phyloP scores from a whole-genome alignment of 2,329 filamentous ascomycete genomes.

The Blastomyces percursus region DNA sequence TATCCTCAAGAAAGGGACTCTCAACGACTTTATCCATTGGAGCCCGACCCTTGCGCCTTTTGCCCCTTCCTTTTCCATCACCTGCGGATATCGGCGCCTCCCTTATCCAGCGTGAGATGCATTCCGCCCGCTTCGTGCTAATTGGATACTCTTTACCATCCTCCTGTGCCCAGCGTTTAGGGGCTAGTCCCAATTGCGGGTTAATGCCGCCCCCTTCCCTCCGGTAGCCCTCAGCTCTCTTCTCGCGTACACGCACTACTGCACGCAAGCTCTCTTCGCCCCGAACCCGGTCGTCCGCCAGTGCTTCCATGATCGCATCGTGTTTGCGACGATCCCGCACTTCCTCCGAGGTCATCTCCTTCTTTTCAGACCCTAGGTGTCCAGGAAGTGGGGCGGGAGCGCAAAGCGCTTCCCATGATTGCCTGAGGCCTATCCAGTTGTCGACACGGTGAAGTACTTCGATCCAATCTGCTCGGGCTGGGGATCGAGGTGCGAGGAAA shows the following conservation, averaged over 20 bases:
- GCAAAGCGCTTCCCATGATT: slow-evolving; percentile 62
- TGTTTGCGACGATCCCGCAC: slow-evolving; percentile 50
- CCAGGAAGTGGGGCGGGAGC: slow-evolving; percentile 45
- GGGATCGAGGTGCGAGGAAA: slow-evolving; percentile 60
- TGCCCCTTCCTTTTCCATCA: slow-evolving; percentile 10
- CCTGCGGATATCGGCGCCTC: slow-evolving; percentile 40
- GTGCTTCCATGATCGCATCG: slow-evolving; percentile 55
- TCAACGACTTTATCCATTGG: background rate
- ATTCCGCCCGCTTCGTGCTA: slow-evolving; percentile 56
- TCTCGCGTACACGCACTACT: slow-evolving; percentile 51
- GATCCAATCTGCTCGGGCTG: slow-evolving; percentile 68
- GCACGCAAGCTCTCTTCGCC: slow-evolving; percentile 56
- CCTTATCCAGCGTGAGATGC: slow-evolving; percentile 58
- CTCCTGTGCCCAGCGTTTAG: slow-evolving; percentile 52
- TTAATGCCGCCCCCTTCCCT: slow-evolving; percentile 13
- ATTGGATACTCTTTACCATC: slow-evolving; percentile 59
- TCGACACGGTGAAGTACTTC: slow-evolving; percentile 57
- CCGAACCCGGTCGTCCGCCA: slow-evolving; percentile 56
- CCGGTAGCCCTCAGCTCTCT: slow-evolving; percentile 32
- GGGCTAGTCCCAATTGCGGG: slow-evolving; percentile 11
- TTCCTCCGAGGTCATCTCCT: slow-evolving; percentile 42
- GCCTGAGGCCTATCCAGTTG: slow-evolving; percentile 57
- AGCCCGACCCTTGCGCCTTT: slow-evolving; percentile 7
- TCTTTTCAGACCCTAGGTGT: slow-evolving; percentile 22
- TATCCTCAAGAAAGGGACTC: slow-evolving; percentile 6